Conservation (phyloP, 257 asterid genomes). For the Solanum pennellii region DNA sequence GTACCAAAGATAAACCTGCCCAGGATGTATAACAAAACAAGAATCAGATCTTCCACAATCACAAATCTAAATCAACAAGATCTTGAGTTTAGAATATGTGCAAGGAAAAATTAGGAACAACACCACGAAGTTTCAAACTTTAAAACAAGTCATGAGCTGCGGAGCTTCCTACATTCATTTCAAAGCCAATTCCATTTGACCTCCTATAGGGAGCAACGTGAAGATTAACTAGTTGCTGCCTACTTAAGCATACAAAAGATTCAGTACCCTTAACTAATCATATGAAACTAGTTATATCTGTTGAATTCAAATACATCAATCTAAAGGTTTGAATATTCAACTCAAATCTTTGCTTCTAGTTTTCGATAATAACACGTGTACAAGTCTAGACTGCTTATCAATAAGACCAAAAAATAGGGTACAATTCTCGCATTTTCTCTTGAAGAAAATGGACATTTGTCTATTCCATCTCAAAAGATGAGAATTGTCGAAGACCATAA, state of each 20-base stretch:
- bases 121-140: neutral
- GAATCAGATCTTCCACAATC: neutral
- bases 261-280: neutral
- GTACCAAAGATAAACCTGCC: slow-evolving; percentile 93
- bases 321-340: neutral
- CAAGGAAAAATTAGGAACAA: neutral
- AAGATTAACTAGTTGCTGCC: neutral
- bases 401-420: neutral
- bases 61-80: neutral
- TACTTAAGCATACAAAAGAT: neutral
- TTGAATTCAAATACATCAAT: neutral
- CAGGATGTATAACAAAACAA: neutral
- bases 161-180: neutral
- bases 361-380: neutral
- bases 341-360: neutral
- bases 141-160: neutral
- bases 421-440: neutral
- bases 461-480: neutral
- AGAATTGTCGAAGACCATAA: neutral
- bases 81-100: neutral
- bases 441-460: neutral
- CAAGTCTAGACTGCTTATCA: neutral
- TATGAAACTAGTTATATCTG: neutral
- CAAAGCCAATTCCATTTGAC: neutral
- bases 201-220: neutral